Conservation (phyloP, 148 eudicot genomes). For the Selenicereus undatus region DNA sequence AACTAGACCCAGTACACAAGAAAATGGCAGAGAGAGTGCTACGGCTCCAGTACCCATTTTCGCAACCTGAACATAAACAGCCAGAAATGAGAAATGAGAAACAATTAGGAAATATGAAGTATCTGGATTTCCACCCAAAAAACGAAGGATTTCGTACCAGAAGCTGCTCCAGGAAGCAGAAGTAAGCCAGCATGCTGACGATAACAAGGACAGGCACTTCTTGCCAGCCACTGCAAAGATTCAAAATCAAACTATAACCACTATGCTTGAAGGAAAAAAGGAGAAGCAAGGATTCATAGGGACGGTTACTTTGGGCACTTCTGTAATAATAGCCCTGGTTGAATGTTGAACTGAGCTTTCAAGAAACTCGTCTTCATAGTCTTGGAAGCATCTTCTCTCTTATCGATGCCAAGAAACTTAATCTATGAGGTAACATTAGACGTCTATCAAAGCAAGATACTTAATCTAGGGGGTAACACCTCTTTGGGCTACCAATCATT, state of each 20-base stretch:
- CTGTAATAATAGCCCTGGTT: not conserved
- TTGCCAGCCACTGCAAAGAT: slow-evolving; percentile 73
- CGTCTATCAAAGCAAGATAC: too few species aligned
- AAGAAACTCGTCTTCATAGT: too few species aligned
- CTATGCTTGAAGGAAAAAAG: not conserved
- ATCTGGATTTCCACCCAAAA: not conserved
- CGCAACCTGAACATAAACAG: slow-evolving; percentile 46
- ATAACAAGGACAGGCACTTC: slow-evolving; percentile 87
- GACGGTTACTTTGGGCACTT: not conserved
- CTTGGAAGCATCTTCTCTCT: too few species aligned
- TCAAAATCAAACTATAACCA: not conserved
- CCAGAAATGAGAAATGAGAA: slow-evolving; percentile 5
- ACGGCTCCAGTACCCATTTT: slow-evolving; percentile 77
- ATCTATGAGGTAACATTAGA: too few species aligned
- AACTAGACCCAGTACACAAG: slow-evolving; percentile 77
- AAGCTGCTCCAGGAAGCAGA: slow-evolving; percentile 50
- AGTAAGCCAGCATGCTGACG: slow-evolving; percentile 67
- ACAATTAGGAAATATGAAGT: not conserved
- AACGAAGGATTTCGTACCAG: slow-evolving; percentile 32
- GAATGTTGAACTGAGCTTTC: too few species aligned
- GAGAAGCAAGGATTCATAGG: too few species aligned
- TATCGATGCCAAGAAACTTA: too few species aligned
- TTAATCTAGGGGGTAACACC: too few species aligned
- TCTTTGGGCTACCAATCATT: too few species aligned
- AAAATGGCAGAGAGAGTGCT: slow-evolving; percentile 87